Evolutionary conservation across 805 yeast species (phyloP).

Genomic region (Pichia exigua): DNA sequence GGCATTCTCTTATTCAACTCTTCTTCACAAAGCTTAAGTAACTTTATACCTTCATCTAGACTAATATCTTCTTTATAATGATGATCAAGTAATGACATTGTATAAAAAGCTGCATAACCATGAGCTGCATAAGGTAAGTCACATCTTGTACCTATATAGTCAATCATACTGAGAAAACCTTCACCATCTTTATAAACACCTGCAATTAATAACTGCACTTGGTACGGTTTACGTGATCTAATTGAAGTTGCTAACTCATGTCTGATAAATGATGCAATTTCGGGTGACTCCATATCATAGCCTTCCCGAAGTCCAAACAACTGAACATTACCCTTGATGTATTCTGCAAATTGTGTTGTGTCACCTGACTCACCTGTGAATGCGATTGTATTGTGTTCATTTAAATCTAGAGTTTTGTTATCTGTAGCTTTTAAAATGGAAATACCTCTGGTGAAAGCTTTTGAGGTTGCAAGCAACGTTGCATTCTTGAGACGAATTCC

Average conservation of each 20-base stretch:
- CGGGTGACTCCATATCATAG: conserved; percentile 72
- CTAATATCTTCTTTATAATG: conserved; percentile 76
- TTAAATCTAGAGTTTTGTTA: conserved; percentile 70
- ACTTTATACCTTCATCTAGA: conserved; percentile 67
- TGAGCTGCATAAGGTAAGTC: conserved; percentile 95
- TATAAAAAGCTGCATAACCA: conserved; percentile 96
- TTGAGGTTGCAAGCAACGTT: conserved; percentile 88
- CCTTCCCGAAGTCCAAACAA: conserved; percentile 81
- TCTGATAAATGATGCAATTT: conserved; percentile 83
- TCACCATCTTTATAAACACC: conserved; percentile 52
- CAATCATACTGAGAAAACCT: conserved; percentile 81
- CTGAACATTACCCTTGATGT: conserved; percentile 86
- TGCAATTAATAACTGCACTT: conserved; percentile 83
- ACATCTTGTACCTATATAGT: conserved; percentile 86
- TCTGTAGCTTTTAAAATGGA: conserved; percentile 71
- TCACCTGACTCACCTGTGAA: conserved; percentile 96
- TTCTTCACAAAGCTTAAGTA: conserved; percentile 62
- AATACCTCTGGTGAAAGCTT: conserved; percentile 87
- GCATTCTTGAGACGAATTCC: conserved; percentile 79
- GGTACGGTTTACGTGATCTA: conserved; percentile 93
- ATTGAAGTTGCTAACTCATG: conserved; percentile 79
- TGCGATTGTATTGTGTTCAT: conserved; percentile 74
- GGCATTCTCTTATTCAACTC: conserved; percentile 86
- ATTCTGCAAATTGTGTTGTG: conserved; percentile 91
- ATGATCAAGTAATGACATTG: conserved; percentile 82